These are phyloP conservation scores for Aspergillus ochraceoroseus DNA, from an alignment of 2,329 filamentous ascomycete genomes.

Conservation along the genomic window DNA sequence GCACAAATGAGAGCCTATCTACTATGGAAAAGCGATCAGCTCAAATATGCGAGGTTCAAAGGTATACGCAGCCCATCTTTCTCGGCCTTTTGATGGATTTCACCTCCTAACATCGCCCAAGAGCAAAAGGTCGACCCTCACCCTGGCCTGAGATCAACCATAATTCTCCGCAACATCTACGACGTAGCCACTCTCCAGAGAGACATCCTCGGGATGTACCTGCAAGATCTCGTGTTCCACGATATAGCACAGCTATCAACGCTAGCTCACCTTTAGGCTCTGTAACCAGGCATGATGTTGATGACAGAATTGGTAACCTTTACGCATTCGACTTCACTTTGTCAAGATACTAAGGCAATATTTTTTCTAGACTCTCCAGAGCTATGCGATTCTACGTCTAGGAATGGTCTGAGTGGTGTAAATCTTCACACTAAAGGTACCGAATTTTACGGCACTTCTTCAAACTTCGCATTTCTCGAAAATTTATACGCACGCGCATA, in stretches of 20 bases:
- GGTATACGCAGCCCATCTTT: not conserved
- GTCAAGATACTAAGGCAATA: too few species aligned
- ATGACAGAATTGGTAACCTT: conserved; percentile 5
- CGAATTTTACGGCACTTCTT: conserved; percentile 29
- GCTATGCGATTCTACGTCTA: conserved; percentile 18
- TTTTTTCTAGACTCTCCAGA: conserved; percentile 11
- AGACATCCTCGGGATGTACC: not conserved
- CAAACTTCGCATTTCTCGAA: conserved; percentile 27
- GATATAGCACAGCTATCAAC: not conserved
- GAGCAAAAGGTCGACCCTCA: conserved; percentile 13
- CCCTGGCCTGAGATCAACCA: conserved; percentile 15
- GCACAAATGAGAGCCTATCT: conserved; percentile 6
- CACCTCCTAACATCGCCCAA: not conserved
- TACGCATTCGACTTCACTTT: too few species aligned
- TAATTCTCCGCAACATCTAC: not conserved
- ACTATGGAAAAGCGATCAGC: conserved; percentile 10
- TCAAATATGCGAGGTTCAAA: conserved; percentile 9
- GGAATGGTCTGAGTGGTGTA: conserved; percentile 26
- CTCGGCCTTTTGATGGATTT: too few species aligned
- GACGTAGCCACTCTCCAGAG: conserved; percentile 4
- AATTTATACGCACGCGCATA: conserved; percentile 23
- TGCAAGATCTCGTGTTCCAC: not conserved
- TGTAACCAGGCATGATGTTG: not conserved
- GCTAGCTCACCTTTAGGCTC: conserved; percentile 1
- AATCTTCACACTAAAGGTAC: conserved; percentile 28